These are phyloP conservation scores for Metschnikowia noctiluminum DNA, from an alignment of 805 yeast species.

Conservation along the genomic window DNA sequence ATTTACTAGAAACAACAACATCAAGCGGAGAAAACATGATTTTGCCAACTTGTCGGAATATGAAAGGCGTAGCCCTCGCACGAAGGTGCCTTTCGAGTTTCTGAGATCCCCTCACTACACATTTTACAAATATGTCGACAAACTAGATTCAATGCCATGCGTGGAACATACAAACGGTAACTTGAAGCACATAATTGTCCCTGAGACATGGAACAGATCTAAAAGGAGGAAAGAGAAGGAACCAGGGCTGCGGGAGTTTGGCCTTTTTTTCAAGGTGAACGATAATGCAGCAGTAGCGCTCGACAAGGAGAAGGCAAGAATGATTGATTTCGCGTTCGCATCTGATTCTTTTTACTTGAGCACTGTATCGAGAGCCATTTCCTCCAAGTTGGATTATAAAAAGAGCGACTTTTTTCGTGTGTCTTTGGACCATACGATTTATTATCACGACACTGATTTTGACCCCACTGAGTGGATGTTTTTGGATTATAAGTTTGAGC, in stretches of 20 bases:
- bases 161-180: constrained; percentile 29
- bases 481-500: constrained; percentile 29
- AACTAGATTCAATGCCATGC: constrained; percentile 13
- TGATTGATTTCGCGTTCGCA: constrained; percentile 22
- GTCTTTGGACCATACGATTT: constrained; percentile 36
- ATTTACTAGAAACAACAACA: constrained; percentile 22
- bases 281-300: constrained; percentile 28
- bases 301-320: constrained; percentile 16
- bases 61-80: constrained; percentile 12
- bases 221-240: constrained; percentile 12
- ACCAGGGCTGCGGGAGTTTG: constrained; percentile 23
- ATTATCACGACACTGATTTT: constrained; percentile 34
- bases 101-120: constrained; percentile 20
- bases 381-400: constrained; percentile 12
- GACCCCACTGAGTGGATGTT: constrained; percentile 37
- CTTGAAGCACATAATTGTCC: constrained; percentile 27
- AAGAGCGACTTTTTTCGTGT: constrained; percentile 31
- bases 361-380: constrained; percentile 23
- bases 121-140: constrained; percentile 18
- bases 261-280: constrained; percentile 28
- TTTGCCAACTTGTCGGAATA: constrained; percentile 13
- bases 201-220: constrained; percentile 16
- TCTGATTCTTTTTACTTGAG: constrained; percentile 35
- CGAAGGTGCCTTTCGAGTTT: constrained; percentile 21
- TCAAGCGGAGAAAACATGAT: constrained; percentile 8